Percentiles rank a stretch among this genome's conserved stretches.
phyloP scores from a whole-genome alignment of 2,329 filamentous ascomycete genomes.

The Mollisiaceae sp. region DNA sequence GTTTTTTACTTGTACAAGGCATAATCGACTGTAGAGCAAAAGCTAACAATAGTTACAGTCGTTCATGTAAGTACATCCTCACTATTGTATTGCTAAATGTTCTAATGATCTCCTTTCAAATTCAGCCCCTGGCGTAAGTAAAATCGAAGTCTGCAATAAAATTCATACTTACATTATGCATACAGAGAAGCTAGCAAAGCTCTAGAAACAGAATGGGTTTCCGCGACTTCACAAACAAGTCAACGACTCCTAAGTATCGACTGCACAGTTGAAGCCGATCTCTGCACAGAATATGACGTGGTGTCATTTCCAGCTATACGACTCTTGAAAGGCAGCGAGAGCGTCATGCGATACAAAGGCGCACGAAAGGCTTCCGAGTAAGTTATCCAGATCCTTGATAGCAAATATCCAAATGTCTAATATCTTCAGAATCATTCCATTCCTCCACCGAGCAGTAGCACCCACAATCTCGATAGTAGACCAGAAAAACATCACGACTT shows the following conservation, averaged over 20 bases:
- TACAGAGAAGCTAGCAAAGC: conserved; percentile 28
- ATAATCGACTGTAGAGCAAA: background rate
- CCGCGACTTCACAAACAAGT: conserved; percentile 31
- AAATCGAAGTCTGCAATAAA: background rate
- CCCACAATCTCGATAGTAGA: conserved; percentile 41
- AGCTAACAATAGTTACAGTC: conserved; percentile 16
- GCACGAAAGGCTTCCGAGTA: conserved; percentile 47
- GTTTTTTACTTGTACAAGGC: too few relatives aligned
- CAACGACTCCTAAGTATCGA: conserved; percentile 46
- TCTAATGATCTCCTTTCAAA: background rate
- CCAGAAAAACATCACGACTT: conserved; percentile 40
- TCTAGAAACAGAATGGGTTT: conserved; percentile 32
- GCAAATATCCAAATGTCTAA: background rate
- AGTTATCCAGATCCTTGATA: conserved; percentile 23
- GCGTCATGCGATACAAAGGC: conserved; percentile 50
- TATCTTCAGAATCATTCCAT: conserved; percentile 39
- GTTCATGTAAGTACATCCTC: conserved; percentile 23
- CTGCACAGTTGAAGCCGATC: conserved; percentile 43
- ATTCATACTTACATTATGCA: background rate
- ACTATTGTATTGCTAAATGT: background rate
- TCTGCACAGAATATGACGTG: conserved; percentile 51
- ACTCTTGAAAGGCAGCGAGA: conserved; percentile 46
- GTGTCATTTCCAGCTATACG: conserved; percentile 54
- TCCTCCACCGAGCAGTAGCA: conserved; percentile 40
- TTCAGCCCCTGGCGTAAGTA: conserved; percentile 31